phyloP scores from a whole-genome alignment of 371 early-diverging fungal genomes.

The Furculomyces boomerangus region DNA sequence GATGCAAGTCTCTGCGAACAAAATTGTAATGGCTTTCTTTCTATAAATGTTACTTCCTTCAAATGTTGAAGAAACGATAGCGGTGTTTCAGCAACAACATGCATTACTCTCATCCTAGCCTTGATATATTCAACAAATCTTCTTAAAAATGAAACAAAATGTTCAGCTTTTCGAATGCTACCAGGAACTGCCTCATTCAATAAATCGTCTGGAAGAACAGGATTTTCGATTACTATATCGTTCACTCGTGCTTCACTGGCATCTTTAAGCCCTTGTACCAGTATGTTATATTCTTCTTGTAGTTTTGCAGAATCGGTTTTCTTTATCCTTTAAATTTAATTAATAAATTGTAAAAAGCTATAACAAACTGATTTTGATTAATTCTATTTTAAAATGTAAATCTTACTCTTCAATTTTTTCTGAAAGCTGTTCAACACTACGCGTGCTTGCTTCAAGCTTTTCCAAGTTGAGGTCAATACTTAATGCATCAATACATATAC shows the following conservation, averaged over 20 bases:
- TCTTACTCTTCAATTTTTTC: constrained; percentile 43
- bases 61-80: constrained; percentile 82
- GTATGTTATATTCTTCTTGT: constrained; percentile 65
- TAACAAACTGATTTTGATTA: no score
- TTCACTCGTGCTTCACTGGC: constrained; percentile 50
- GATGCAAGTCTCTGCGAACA: constrained; percentile 85
- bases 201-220: constrained; percentile 83
- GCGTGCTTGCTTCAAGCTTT: constrained; percentile 75
- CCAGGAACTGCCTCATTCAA: constrained; percentile 94
- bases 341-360: background rate
- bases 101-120: constrained; percentile 92
- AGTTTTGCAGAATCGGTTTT: constrained; percentile 68
- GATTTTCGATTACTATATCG: constrained; percentile 56
- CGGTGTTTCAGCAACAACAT: constrained; percentile 95
- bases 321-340: constrained; percentile 35
- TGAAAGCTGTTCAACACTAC: constrained; percentile 49
- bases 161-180: constrained; percentile 92
- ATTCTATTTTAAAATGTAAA: no score
- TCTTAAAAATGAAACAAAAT: constrained; percentile 92
- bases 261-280: constrained; percentile 80
- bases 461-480: constrained; percentile 86
- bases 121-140: constrained; percentile 98
- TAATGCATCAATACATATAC: constrained; percentile 96
- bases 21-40: constrained; percentile 83
- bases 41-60: constrained; percentile 85